A percentile compares a stretch with the other conserved stretches of the same genome.
These are phyloP conservation scores for Pisolithus albus DNA, from an alignment of 768 basidiomycete genomes.

Conservation along the genomic window DNA sequence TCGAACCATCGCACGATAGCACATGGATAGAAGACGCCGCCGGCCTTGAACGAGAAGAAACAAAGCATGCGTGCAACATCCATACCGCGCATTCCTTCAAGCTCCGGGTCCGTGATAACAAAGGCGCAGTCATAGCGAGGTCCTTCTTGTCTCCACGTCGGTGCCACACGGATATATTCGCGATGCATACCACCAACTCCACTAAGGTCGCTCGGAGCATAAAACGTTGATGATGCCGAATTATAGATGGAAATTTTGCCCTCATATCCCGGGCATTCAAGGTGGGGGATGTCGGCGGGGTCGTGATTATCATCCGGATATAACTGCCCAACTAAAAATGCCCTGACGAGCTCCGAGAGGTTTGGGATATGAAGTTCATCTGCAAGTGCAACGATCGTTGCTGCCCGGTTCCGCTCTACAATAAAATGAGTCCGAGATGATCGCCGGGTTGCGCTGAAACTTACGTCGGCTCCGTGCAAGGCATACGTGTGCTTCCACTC, in stretches of 20 bases:
- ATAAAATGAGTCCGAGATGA: not conserved
- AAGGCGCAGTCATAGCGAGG: too few relatives aligned
- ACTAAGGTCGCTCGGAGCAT: not conserved
- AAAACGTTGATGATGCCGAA: too few relatives aligned
- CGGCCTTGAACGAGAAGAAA: not conserved
- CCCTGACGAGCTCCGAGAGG: not conserved
- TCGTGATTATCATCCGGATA: constrained; percentile 8
- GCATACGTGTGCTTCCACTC: too few relatives aligned
- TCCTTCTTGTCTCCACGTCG: constrained; percentile 9
- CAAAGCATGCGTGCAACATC: too few relatives aligned
- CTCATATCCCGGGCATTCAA: too few relatives aligned
- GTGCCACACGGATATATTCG: constrained; percentile 16
- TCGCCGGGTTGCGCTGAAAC: not conserved
- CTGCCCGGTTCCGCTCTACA: not conserved
- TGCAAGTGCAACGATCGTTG: not conserved
- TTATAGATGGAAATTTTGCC: too few relatives aligned
- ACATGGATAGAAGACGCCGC: not conserved
- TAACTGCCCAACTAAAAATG: constrained; percentile 2
- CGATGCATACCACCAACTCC: constrained; percentile 7
- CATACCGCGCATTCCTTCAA: too few relatives aligned
- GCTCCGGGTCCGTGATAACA: too few relatives aligned
- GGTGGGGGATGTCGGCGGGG: too few relatives aligned
- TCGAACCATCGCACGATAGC: constrained; percentile 17
- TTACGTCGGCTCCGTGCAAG: not conserved
- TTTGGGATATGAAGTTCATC: not conserved